These are phyloP conservation scores for Phlyctochytrium planicorne DNA, from an alignment of 192 early-diverging fungal species.

Conservation along the genomic window DNA sequence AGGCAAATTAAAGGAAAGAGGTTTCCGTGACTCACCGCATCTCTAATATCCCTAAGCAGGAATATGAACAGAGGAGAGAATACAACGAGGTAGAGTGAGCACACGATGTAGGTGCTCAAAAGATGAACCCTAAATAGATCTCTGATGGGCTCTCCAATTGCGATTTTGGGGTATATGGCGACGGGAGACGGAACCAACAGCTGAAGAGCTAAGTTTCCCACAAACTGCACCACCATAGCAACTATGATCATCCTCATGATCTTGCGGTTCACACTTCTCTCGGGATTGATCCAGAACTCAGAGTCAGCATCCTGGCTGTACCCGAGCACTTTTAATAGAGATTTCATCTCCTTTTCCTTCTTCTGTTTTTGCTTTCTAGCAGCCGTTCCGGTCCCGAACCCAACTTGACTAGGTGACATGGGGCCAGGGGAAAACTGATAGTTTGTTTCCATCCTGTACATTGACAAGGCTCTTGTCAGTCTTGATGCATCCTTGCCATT, in stretches of 20 bases:
- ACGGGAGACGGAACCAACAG: background rate
- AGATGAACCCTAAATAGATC: background rate
- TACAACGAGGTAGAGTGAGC: background rate
- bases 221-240: background rate
- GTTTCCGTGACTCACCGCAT: background rate
- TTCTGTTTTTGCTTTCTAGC: background rate
- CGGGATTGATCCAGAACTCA: background rate
- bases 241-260: background rate
- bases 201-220: background rate
- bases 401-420: background rate
- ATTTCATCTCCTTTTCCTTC: constrained; percentile 3
- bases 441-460: background rate
- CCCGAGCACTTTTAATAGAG: background rate
- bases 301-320: background rate
- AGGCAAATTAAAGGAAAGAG: background rate
- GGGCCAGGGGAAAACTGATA: background rate
- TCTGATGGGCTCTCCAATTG: background rate
- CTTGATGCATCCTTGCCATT: background rate
- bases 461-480: background rate
- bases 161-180: background rate
- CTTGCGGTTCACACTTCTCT: background rate
- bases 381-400: background rate
- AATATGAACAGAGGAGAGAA: background rate
- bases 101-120: background rate
- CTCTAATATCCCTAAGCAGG: background rate